A percentile compares a stretch with the other conserved stretches of the same genome.
These are phyloP conservation scores for Arthrobotrys sphaeroides DNA, from an alignment of 2,329 filamentous ascomycete genomes.

Conservation along the genomic window DNA sequence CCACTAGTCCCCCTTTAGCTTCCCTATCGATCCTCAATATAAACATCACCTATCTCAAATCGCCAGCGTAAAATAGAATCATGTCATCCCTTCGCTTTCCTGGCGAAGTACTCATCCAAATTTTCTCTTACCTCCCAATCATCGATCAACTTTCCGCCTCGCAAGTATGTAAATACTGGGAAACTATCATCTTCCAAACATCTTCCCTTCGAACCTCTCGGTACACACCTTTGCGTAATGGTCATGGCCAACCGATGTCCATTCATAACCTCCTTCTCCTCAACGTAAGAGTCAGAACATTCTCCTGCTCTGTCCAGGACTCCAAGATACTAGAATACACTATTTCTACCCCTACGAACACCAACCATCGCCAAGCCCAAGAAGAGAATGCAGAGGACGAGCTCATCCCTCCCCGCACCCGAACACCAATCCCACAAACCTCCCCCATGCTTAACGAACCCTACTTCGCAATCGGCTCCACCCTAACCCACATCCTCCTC, in stretches of 20 bases:
- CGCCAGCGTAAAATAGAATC: no score
- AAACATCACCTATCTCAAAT: no score
- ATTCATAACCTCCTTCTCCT: background rate
- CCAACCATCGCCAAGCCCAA: no score
- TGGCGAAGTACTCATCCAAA: constrained; percentile 3
- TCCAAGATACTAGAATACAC: background rate
- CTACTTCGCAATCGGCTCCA: background rate
- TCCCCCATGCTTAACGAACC: background rate
- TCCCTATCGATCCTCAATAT: no score
- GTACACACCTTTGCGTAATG: background rate
- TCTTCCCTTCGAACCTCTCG: background rate
- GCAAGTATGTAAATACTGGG: background rate
- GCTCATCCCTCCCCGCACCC: background rate
- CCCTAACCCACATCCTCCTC: background rate
- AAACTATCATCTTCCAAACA: background rate
- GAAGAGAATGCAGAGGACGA: no score
- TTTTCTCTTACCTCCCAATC: background rate
- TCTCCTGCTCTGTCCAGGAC: background rate
- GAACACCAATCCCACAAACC: background rate
- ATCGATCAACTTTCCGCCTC: background rate
- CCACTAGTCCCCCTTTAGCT: no score
- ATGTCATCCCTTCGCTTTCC: background rate
- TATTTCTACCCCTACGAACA: background rate
- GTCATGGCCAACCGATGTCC: background rate
- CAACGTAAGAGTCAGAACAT: background rate